Percentiles rank a stretch among this genome's conserved stretches.
These are phyloP conservation scores for Diddensiella caesifluorescens DNA, from an alignment of 805 yeast species.

Conservation along the genomic window DNA sequence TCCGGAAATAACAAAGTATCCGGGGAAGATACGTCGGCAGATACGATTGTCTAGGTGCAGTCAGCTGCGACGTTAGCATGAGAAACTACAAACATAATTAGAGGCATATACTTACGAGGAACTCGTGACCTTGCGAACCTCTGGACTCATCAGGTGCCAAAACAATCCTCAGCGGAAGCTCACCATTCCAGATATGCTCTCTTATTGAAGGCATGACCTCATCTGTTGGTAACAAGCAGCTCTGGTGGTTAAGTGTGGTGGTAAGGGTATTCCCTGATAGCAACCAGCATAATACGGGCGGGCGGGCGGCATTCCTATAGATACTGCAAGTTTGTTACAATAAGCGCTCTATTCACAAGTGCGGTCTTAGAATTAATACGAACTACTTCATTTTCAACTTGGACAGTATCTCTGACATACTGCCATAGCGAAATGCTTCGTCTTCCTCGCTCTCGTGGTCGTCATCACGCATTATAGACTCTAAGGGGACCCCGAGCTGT, in stretches of 20 bases:
- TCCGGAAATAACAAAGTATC: constrained; percentile 22
- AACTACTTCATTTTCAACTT: no score
- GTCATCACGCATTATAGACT: no score
- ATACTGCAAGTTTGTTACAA: no score
- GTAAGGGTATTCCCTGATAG: no score
- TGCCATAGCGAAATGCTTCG: no score
- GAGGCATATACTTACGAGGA: constrained; percentile 4
- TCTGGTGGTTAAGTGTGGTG: no score
- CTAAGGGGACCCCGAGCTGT: constrained; percentile 23
- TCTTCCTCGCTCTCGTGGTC: no score
- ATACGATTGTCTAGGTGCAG: constrained; percentile 23
- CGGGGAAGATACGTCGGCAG: constrained; percentile 24
- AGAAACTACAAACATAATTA: not conserved
- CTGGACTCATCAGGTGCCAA: constrained; percentile 24
- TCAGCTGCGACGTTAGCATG: constrained; percentile 12
- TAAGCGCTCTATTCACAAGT: no score
- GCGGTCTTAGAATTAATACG: no score
- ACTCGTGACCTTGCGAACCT: constrained; percentile 10
- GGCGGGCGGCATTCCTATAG: no score
- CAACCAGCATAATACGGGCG: no score
- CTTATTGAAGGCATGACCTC: constrained; percentile 4
- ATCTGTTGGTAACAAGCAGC: not conserved
- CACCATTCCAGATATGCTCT: constrained; percentile 26
- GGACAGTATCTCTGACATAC: no score
- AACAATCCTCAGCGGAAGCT: constrained; percentile 24